Conservation (phyloP, 495 filamentous ascomycete genomes). For the Letharia lupina region DNA sequence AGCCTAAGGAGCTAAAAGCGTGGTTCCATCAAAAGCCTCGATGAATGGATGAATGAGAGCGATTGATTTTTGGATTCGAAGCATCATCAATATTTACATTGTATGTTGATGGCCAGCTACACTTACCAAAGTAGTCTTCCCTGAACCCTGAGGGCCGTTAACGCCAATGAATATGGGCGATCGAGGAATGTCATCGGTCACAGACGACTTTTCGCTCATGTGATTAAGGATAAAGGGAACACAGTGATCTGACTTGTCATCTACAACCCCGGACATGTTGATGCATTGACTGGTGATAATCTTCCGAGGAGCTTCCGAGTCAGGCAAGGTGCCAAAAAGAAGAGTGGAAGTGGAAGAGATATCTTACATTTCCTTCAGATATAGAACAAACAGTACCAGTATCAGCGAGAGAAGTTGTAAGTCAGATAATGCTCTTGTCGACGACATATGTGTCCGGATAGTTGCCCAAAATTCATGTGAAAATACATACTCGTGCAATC, state of each 20-base stretch:
- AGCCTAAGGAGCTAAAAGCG: not conserved
- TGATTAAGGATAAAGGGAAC: conserved; percentile 73
- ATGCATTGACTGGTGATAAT: not conserved
- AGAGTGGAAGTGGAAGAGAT: too few species aligned
- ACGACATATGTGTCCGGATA: too few species aligned
- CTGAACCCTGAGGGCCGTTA: conserved; percentile 50
- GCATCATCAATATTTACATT: not conserved
- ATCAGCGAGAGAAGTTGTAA: too few species aligned
- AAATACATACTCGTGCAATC: too few species aligned
- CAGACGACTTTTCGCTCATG: conserved; percentile 37
- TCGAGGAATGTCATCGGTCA: conserved; percentile 25
- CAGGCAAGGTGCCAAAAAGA: too few species aligned
- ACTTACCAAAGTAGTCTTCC: conserved; percentile 79
- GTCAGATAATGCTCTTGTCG: too few species aligned
- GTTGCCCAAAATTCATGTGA: too few species aligned
- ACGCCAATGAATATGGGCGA: conserved; percentile 51
- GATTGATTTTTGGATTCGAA: not conserved
- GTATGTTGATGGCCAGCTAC: not conserved
- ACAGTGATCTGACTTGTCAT: conserved; percentile 83
- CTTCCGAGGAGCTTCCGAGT: not conserved
- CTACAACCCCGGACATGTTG: conserved; percentile 50
- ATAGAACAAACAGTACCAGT: too few species aligned
- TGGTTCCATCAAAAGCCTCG: not conserved
- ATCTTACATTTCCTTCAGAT: too few species aligned
- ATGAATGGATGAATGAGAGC: not conserved